Base-by-base conservation (phyloP, 2,329 filamentous ascomycete genomes). In the Colletotrichum agaves region DNA sequence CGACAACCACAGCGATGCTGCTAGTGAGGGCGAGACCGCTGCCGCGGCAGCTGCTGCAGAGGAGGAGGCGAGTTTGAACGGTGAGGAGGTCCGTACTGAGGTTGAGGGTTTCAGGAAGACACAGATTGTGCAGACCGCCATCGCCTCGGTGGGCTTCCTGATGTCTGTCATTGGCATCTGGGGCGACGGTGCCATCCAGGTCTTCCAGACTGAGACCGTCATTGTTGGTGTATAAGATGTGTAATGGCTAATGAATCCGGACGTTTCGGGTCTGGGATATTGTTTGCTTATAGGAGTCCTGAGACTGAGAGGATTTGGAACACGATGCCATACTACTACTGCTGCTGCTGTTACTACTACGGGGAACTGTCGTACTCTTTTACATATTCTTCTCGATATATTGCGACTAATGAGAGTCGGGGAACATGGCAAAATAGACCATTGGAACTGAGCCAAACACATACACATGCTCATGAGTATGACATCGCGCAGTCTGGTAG, bases 111-210 rank as follows among this genome's bases (percentile, higher is more conserved):
- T 88, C 72, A 79, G 84, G 46, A 83, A 82, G 75, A 84, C 82
- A 71, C 86, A 89, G 73, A 70, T 86, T 35, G 80, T 86, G 11
- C 83, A 87, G 75, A 86, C 86, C 8, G 82, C 78, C 5, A 73
- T 90, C 33, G 82, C 86, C 2, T 85, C 85, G 3, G 63, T 87
- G 47, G 88, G 84, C 4, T 90, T 91, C 76, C 77, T 82, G 61
- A 84, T 91, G 81, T 85, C 88, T 19, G 82, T 91, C 17, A 78
- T 91, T 39, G 89, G 89, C 15, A 86, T 91, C 73, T 91, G 89
- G 88, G 89, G 88, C 5, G 89, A 90, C 75, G 87, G 88, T 27
- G 81, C 80, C 44, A 69, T 73, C 19, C 70, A 67, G 56, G 71
- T 68, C 35, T 72, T 70, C 61, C 62, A 71, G 62, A 63, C 37